A percentile compares a stretch with the other conserved stretches of the same genome.
Evolutionary conservation across 768 basidiomycete species (phyloP).

Genomic region (Leccinum imitatum): DNA sequence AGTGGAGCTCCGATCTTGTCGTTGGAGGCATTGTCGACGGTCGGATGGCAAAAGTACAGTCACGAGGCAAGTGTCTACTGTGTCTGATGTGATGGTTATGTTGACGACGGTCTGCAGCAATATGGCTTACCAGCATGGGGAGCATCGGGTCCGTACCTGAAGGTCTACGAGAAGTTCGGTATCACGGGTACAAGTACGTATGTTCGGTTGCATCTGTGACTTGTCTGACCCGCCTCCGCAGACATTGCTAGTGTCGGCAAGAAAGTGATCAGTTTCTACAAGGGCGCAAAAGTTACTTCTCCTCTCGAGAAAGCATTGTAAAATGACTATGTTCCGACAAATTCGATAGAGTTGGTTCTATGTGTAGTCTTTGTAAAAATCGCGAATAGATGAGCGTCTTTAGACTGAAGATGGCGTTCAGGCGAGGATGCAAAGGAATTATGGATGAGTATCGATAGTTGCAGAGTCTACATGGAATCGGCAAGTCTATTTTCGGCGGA

Average conservation of each 20-base stretch:
- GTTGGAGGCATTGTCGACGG: conserved; percentile 79
- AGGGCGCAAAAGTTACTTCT: conserved; percentile 67
- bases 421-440: conserved; percentile 2
- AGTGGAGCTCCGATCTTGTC: conserved; percentile 89
- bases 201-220: neutral
- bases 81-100: neutral
- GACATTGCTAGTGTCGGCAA: conserved; percentile 80
- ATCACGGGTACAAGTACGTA: conserved; percentile 71
- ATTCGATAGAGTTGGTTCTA: conserved; percentile 2
- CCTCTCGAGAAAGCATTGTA: conserved; percentile 75
- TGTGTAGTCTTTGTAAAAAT: conserved; percentile 18
- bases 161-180: conserved; percentile 91
- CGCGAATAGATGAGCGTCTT: conserved; percentile 8
- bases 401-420: neutral
- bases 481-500: conserved; percentile 61
- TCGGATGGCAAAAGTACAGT: conserved; percentile 87
- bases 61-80: conserved; percentile 57
- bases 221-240: conserved; percentile 24
- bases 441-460: conserved; percentile 19
- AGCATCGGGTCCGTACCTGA: conserved; percentile 84
- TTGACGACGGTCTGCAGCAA: conserved; percentile 44
- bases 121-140: conserved; percentile 78
- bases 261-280: conserved; percentile 88
- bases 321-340: conserved; percentile 2
- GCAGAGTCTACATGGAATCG: conserved; percentile 24